Percentiles rank a stretch among this genome's conserved stretches.
These are phyloP conservation scores for Ramaria sp. DNA, from an alignment of 768 basidiomycete genomes.

Conservation along the genomic window DNA sequence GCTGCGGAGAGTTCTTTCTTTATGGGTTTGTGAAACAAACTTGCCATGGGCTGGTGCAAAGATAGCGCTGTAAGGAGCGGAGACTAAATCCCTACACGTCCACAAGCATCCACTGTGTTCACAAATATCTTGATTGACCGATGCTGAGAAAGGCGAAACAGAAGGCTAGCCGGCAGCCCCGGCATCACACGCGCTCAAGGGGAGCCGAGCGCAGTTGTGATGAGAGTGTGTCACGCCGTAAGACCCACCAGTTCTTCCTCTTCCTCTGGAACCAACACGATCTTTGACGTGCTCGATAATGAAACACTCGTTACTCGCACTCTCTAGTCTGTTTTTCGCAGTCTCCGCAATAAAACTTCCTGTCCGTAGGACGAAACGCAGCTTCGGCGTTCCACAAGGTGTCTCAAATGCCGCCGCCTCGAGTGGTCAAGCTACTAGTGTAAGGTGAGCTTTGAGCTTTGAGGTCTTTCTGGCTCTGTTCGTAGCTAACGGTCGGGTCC, in stretches of 20 bases:
- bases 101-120: too few relatives aligned
- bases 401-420: not conserved
- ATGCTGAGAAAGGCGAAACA: too few relatives aligned
- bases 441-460: not conserved
- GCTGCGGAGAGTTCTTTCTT: slow-evolving; percentile 7
- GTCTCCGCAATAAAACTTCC: not conserved
- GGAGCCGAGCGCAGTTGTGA: too few relatives aligned
- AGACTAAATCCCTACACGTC: too few relatives aligned
- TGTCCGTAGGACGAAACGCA: not conserved
- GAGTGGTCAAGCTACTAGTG: not conserved
- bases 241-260: not conserved
- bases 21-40: slow-evolving; percentile 10
- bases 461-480: not conserved
- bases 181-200: too few relatives aligned
- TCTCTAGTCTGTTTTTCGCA: not conserved
- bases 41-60: not conserved
- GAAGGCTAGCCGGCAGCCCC: too few relatives aligned
- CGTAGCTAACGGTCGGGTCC: not conserved
- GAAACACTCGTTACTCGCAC: not conserved
- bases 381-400: not conserved
- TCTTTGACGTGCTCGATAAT: not conserved
- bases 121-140: too few relatives aligned
- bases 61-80: too few relatives aligned
- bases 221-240: too few relatives aligned
- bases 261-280: not conserved